Conservation (phyloP, 176 grass and related monocot species). For the Ensete glaucum region DNA sequence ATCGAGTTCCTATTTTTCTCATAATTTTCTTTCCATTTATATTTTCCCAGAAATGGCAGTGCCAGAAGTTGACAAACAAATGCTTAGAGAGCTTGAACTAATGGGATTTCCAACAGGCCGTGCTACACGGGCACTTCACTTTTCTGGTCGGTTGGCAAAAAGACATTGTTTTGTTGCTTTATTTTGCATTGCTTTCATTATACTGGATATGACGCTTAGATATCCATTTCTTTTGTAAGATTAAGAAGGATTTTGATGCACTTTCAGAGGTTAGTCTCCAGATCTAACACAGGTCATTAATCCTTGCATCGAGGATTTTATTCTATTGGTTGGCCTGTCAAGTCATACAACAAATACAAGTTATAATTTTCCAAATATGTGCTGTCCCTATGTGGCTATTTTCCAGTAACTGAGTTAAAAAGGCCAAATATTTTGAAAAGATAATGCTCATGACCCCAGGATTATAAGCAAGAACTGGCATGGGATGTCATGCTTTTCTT, state of each 20-base stretch:
- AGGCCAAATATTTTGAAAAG: no score
- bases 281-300: background rate
- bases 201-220: background rate
- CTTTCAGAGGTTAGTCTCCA: background rate
- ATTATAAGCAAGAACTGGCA: no score
- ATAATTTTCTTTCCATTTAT: background rate
- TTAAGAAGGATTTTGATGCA: background rate
- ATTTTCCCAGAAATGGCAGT: conserved; percentile 46
- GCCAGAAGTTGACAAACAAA: conserved; percentile 59
- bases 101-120: conserved; percentile 71
- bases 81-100: conserved; percentile 62
- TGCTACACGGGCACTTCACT: conserved; percentile 77
- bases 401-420: no score
- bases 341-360: no score
- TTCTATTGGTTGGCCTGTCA: no score
- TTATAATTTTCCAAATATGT: no score
- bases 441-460: no score
- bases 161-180: background rate
- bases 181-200: background rate
- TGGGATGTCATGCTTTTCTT: no score
- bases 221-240: background rate
- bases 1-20: background rate
- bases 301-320: background rate
- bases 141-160: conserved; percentile 40
- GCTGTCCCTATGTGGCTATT: no score